Percentiles rank a stretch among this genome's conserved stretches.
Conservation (phyloP, 2,329 filamentous ascomycete genomes). For the Fusarium musae region DNA sequence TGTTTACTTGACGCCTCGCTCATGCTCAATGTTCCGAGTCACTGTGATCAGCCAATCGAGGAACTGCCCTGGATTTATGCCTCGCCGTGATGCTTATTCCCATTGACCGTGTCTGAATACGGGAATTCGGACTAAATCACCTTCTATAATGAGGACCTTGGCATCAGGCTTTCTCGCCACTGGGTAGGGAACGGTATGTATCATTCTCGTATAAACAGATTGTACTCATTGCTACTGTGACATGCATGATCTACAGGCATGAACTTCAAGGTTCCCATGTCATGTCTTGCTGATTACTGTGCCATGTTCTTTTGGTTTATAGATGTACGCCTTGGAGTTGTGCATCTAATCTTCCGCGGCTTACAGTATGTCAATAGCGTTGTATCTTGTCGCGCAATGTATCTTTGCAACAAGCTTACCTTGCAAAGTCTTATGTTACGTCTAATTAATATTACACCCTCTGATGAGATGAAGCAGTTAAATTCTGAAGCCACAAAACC, state of each 20-base stretch:
- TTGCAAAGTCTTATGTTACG: not conserved
- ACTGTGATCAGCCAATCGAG: conserved; percentile 1
- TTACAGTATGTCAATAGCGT: not conserved
- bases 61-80: not conserved
- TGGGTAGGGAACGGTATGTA: not conserved
- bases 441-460: too few relatives aligned
- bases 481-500: not conserved
- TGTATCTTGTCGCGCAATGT: not conserved
- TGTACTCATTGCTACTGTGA: not conserved
- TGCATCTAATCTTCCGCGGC: not conserved
- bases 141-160: conserved; percentile 6
- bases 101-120: not conserved
- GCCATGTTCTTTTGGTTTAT: not conserved
- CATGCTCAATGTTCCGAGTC: conserved; percentile 1
- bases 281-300: not conserved
- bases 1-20: conserved; percentile 6
- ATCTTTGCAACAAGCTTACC: not conserved
- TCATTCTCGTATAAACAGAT: not conserved
- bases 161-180: not conserved
- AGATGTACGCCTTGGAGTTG: not conserved
- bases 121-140: not conserved
- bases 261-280: not conserved
- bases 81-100: conserved; percentile 4
- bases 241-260: not conserved
- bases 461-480: not conserved